Base-by-base conservation (phyloP, 2,329 filamentous ascomycete species). In the Trichoderma sp. region DNA sequence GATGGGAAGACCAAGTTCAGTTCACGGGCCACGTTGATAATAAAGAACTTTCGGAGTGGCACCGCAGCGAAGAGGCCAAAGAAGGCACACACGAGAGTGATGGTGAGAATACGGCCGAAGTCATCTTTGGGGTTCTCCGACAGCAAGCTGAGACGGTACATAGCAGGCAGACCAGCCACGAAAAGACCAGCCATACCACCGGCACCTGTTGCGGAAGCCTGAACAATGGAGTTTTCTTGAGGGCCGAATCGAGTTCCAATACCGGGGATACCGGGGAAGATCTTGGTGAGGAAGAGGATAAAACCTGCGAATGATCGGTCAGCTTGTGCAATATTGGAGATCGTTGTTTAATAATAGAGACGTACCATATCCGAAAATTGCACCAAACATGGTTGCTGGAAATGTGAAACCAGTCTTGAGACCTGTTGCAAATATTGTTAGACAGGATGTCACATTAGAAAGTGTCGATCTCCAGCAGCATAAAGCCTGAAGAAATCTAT, bases 1-100 rank as follows among this genome's bases (percentile, higher is more conserved):
- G 87, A 86, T 2, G 88, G 88, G 79, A 90, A 90, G 70, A 90
- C 84, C 58, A 90, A 82, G 71, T 84, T 85, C 36, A 90, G 80
- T 79, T 90, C 88, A 11, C 88, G 83, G 3, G 88, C 88, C 13
- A 91, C 87, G 72, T 90, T 88, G 78, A 91, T 87, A 78, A 92
- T 87, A 82, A 91, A 92, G 82, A 92, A 91, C 77, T 90, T 90
- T 71, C 90, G 87, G 23, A 90, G 84, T 8, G 88, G 88, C 0
- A 88, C 89, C 63, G 87, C 86, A 74, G 90, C 89, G 78, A 89
- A 89, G 72, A 91, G 84, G 4, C 90, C 90, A 78, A 91, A 91
- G 80, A 90, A 90, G 11, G 86, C 88, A 72, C 87, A 88, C 62
- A 90, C 86, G 57, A 89, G 82, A 2, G 88, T 90, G 73, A 91